Base-by-base conservation (phyloP, 768 basidiomycete species). In the Mycena indigotica region DNA sequence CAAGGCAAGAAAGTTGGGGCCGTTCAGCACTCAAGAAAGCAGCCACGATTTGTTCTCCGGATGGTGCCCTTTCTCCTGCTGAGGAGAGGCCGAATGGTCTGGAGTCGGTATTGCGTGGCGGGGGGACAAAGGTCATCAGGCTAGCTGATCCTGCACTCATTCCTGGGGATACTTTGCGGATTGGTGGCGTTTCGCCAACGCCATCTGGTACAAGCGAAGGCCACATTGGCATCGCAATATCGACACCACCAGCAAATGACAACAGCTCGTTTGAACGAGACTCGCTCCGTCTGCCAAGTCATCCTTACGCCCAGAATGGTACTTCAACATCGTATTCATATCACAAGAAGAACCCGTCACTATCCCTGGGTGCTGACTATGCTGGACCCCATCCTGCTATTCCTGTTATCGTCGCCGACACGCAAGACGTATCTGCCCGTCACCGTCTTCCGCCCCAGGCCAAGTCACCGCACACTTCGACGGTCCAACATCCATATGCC, bases 231-330 rank as follows among this genome's bases (percentile, higher is more conserved):
- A 73, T 76, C 19, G 73, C 76, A n/a, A 39, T 77, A 17, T 71
- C 69, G 28, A 75, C 75, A 6, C 73, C 75, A 29, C 71, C 73
- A 5, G 57, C 64, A 15, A 58, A 57, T 21, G 68, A 66, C 39
- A 49, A 28, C 6, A 51, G 25, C 53, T 52, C 60, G 2, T 15
- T 57, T 12, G 70, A 72, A 41, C 61, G 63, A 26, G 73, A 75
- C 15, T 62, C 68, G n/a, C 66, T 75, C 56, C 67, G 68, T 26
- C 51, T 80, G 35, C 73, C 72, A 13, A 66, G 73, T 19, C 82
- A 84, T 65, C 82, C 82, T 12, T 84, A 84, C 63, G 82, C 81
- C 15, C 76, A 76, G 53, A 76, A 72, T 15, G 78, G 77, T 1
- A 45, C 75, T 59, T 53, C 57, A 8, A 21, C 75, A 60, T 53